Conservation (phyloP, 2,329 filamentous ascomycete species). For the Monosporascus sp. region DNA sequence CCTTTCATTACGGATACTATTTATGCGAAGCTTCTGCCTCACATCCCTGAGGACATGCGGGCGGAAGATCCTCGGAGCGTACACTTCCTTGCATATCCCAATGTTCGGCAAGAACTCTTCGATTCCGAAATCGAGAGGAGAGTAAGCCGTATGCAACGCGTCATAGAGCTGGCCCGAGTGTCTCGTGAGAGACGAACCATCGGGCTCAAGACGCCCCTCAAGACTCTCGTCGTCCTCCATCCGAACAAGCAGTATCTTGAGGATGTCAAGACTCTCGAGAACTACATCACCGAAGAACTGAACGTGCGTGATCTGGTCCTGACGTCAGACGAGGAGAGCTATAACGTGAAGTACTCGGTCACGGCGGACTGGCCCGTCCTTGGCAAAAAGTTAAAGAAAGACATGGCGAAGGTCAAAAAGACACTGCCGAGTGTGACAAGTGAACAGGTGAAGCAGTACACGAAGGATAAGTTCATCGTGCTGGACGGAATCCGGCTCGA, state of each 20-base stretch:
- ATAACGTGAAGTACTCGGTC: slow-evolving; percentile 88
- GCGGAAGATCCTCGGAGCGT: slow-evolving; percentile 77
- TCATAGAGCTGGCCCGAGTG: slow-evolving; percentile 85
- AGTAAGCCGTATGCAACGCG: slow-evolving; percentile 86
- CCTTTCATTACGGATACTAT: slow-evolving; percentile 95
- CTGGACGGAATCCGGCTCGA: slow-evolving; percentile 83
- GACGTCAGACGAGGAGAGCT: slow-evolving; percentile 80
- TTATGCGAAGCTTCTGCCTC: slow-evolving; percentile 74
- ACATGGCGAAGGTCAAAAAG: slow-evolving; percentile 86
- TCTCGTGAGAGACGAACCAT: slow-evolving; percentile 80
- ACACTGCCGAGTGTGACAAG: slow-evolving; percentile 74
- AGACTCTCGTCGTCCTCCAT: slow-evolving; percentile 85
- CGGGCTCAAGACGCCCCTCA: slow-evolving; percentile 84
- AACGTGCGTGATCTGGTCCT: slow-evolving; percentile 84
- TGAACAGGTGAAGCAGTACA: slow-evolving; percentile 74
- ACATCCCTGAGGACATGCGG: slow-evolving; percentile 67
- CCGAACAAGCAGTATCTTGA: slow-evolving; percentile 76
- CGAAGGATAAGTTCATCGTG: slow-evolving; percentile 65
- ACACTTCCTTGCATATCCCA: slow-evolving; percentile 87
- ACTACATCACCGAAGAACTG: slow-evolving; percentile 87
- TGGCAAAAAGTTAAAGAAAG: slow-evolving; percentile 96
- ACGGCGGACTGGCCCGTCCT: slow-evolving; percentile 89
- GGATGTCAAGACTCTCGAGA: slow-evolving; percentile 77
- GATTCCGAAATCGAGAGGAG: slow-evolving; percentile 80
- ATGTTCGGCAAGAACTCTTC: slow-evolving; percentile 83